Conservation (phyloP, 768 basidiomycete species). For the Trametopsis cervina region DNA sequence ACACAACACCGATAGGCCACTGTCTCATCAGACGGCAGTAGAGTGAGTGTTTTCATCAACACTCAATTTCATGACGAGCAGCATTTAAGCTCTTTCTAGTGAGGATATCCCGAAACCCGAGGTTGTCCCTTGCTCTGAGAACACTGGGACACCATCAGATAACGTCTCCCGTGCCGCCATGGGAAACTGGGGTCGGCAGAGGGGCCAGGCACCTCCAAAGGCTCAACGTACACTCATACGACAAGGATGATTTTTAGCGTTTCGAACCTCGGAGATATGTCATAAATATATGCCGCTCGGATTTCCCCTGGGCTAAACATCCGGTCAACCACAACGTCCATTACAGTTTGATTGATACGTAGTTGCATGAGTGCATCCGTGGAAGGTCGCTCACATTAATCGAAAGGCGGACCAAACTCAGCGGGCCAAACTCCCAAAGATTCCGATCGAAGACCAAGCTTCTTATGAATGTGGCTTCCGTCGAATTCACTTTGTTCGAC, state of each 20-base stretch:
- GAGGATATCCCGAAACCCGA: conserved; percentile 15
- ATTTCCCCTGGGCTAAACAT: conserved; percentile 1
- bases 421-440: conserved; percentile 11
- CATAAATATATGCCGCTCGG: conserved; percentile 2
- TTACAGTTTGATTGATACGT: not conserved
- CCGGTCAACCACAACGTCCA: conserved; percentile 5
- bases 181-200: conserved; percentile 7
- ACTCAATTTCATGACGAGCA: not conserved
- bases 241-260: not conserved
- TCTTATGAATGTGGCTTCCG: conserved; percentile 9
- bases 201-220: conserved; percentile 9
- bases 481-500: not conserved
- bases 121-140: conserved; percentile 14
- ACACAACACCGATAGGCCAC: not conserved
- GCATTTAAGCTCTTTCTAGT: not conserved
- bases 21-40: not conserved
- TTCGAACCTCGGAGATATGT: conserved; percentile 10
- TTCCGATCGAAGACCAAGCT: conserved; percentile 8
- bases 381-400: conserved; percentile 2
- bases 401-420: conserved; percentile 3
- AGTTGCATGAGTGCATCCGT: conserved; percentile 6
- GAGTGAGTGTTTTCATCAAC: not conserved
- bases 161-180: conserved; percentile 8
- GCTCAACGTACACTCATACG: not conserved
- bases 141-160: conserved; percentile 10